Evolutionary conservation across 2,329 filamentous ascomycete species (phyloP).

Genomic region (Fusarium sp.): DNA sequence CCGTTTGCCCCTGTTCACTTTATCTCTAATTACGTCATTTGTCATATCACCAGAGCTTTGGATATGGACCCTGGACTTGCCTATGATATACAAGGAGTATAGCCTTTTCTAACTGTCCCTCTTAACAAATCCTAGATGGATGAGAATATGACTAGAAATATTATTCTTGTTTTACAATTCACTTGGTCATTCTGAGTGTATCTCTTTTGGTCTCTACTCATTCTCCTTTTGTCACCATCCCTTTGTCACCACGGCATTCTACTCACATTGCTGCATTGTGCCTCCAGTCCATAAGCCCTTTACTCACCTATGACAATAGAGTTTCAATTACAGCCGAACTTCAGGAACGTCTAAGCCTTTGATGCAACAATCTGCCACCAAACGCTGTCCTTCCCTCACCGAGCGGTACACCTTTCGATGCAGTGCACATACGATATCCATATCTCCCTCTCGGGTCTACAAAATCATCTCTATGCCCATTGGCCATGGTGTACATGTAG

Average conservation of each 20-base stretch:
- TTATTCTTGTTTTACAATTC: background rate
- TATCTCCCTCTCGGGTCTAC: background rate
- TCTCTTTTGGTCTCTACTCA: background rate
- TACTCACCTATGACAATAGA: background rate
- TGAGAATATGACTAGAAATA: background rate
- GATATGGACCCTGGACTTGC: background rate
- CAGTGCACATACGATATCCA: background rate
- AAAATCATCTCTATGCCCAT: background rate
- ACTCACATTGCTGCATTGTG: background rate
- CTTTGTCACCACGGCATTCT: background rate
- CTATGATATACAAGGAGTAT: background rate
- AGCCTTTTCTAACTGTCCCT: background rate
- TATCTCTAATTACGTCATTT: slow-evolving; percentile 17
- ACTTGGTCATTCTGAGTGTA: background rate
- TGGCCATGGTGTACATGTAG: background rate
- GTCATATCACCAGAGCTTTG: background rate
- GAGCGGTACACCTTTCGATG: background rate
- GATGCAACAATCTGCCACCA: background rate
- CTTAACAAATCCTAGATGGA: background rate
- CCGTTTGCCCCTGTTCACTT: background rate
- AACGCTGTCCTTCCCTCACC: background rate
- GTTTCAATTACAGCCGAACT: background rate
- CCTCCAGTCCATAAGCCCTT: background rate
- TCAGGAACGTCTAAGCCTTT: background rate
- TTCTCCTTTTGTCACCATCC: background rate